Percentiles rank a stretch among this genome's conserved stretches.
Evolutionary conservation across 805 yeast species (phyloP).

Genomic region (Wickerhamiella alocasiicola): DNA sequence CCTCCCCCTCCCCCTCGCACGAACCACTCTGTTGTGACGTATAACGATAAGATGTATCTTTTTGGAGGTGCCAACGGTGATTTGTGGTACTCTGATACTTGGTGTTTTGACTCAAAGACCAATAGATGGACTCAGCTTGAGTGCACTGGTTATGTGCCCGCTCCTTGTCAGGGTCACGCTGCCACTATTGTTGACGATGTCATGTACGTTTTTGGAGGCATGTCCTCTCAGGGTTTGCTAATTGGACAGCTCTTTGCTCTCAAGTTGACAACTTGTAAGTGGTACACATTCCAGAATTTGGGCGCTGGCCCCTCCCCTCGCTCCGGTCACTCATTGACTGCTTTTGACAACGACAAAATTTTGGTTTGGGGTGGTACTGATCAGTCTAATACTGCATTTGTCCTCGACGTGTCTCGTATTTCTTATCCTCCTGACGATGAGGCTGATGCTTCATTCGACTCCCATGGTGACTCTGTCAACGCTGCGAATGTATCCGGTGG

Average conservation of each 20-base stretch:
- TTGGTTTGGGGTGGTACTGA: slow-evolving; percentile 77
- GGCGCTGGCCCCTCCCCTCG: slow-evolving; percentile 63
- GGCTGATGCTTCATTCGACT: slow-evolving; percentile 5
- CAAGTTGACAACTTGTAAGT: slow-evolving; percentile 55
- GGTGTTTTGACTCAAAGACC: slow-evolving; percentile 60
- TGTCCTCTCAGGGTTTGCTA: slow-evolving; percentile 57
- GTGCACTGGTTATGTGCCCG: slow-evolving; percentile 64
- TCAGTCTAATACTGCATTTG: slow-evolving; percentile 47
- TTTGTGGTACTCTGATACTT: slow-evolving; percentile 59
- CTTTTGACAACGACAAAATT: slow-evolving; percentile 51
- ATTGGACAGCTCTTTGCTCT: slow-evolving; percentile 59
- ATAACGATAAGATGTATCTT: slow-evolving; percentile 63
- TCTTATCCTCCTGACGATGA: slow-evolving; percentile 31
- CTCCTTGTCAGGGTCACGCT: slow-evolving; percentile 86
- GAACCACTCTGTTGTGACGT: slow-evolving; percentile 79
- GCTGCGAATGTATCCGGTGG: neutral
- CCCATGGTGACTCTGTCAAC: neutral
- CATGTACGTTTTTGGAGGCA: slow-evolving; percentile 84
- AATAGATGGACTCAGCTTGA: slow-evolving; percentile 60
- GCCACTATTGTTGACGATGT: slow-evolving; percentile 66
- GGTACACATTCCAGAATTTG: slow-evolving; percentile 53
- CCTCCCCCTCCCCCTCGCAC: slow-evolving; percentile 49
- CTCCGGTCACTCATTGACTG: slow-evolving; percentile 83
- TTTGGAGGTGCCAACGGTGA: slow-evolving; percentile 87
- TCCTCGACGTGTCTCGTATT: slow-evolving; percentile 44